Conservation (phyloP, 2,329 filamentous ascomycete genomes). For the Fusarium dimerum region DNA sequence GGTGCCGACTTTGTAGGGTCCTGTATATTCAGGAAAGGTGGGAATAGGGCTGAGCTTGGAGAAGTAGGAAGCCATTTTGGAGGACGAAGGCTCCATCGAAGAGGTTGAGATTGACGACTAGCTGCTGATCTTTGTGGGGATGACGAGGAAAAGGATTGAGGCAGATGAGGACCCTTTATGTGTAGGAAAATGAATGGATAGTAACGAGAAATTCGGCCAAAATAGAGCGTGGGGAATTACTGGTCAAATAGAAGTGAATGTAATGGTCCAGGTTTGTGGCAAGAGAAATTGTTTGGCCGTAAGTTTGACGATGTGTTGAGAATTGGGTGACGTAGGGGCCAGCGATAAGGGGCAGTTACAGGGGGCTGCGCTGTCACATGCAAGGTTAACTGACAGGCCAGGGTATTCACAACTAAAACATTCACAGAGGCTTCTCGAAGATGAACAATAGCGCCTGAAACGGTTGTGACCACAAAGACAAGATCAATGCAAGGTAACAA, state of each 20-base stretch:
- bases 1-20: slow-evolving; percentile 68
- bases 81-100: slow-evolving; percentile 25
- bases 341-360: background rate
- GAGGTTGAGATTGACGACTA: background rate
- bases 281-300: background rate
- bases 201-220: background rate
- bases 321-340: background rate
- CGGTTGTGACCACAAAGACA: background rate
- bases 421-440: too few relatives aligned
- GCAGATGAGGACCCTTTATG: background rate
- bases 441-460: background rate
- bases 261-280: background rate
- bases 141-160: background rate
- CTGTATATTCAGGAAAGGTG: slow-evolving; percentile 72
- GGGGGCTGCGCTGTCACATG: background rate
- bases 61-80: slow-evolving; percentile 49
- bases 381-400: background rate
- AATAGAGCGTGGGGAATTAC: background rate
- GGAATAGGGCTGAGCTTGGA: slow-evolving; percentile 68
- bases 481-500: too few relatives aligned
- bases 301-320: background rate
- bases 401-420: too few relatives aligned
- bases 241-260: background rate
- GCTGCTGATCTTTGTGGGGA: slow-evolving; percentile 1
- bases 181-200: background rate